Evolutionary conservation across 192 early-diverging fungal species (phyloP).

Genomic region (Glomus cerebriforme): DNA sequence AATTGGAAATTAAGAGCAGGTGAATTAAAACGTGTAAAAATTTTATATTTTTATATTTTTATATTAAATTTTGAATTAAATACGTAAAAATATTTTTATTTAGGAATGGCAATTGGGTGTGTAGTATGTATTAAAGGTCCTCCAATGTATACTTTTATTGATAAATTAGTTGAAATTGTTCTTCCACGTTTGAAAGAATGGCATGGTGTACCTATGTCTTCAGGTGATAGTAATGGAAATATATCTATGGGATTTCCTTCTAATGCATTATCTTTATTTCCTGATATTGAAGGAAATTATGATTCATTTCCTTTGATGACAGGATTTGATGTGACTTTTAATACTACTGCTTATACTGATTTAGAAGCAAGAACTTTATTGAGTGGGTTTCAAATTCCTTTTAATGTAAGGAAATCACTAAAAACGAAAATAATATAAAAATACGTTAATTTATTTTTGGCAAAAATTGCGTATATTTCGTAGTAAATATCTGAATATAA

Average conservation of each 20-base stretch:
- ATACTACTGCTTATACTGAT: slow-evolving; percentile 80
- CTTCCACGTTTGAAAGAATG: slow-evolving; percentile 93
- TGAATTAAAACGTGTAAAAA: not conserved
- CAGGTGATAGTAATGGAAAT: slow-evolving; percentile 82
- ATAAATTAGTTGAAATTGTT: slow-evolving; percentile 93
- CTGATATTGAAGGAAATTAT: slow-evolving; percentile 95
- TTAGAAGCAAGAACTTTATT: slow-evolving; percentile 78
- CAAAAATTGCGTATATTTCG: too few relatives aligned
- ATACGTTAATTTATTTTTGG: too few relatives aligned
- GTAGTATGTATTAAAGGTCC: slow-evolving; percentile 79
- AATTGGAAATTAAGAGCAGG: slow-evolving; percentile 86
- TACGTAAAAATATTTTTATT: too few relatives aligned
- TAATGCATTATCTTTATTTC: slow-evolving; percentile 87
- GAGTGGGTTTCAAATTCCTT: slow-evolving; percentile 88
- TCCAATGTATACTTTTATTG: slow-evolving; percentile 91
- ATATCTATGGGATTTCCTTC: slow-evolving; percentile 84
- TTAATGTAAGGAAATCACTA: slow-evolving; percentile 59
- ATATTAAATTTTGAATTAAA: not conserved
- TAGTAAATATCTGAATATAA: too few relatives aligned
- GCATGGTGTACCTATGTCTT: slow-evolving; percentile 68
- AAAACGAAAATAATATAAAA: not conserved
- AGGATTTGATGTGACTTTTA: slow-evolving; percentile 83
- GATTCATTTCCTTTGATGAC: slow-evolving; percentile 91
- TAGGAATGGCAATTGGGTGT: slow-evolving; percentile 86
- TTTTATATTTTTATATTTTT: not conserved